Evolutionary conservation across 257 asterid genomes (phyloP), one percentile per base, ranked within the genome.

Genomic region (Anisodus acutangulus): DNA sequence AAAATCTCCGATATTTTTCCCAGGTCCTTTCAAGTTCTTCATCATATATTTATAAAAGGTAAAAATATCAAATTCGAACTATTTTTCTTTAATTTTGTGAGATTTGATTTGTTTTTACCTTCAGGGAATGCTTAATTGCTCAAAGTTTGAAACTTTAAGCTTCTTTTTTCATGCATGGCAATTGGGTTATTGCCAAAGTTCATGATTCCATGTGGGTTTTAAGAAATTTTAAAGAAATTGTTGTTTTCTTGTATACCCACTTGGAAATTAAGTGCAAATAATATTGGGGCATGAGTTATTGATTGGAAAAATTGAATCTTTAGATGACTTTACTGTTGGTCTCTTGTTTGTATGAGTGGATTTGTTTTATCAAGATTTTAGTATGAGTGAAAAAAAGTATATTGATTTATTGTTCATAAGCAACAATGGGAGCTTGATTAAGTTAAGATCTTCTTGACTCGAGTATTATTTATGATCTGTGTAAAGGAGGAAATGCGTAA

Each of bases 111-210:
- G 0, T 51, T 6, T 74, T 49, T 11, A 76, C 47, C 22, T 49
- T 74, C 37, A 71, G 39, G n/a, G 17, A 17, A 43, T 9, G 26
- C 58, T 45, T 51, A 51, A 51, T 76, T 76, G 63, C 47, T 49
- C 81, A 26, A 76, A 76, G 81, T 51, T 76, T 51, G 63, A 76
- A 76, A 11, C 81, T 51, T 76, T 76, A 76, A 74, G 58, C 22
- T 51, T 76, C 10, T 49, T 22, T 49, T 74, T 59, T 49, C 62
- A 11, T 74, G 81, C 9, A 74, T 74, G 39, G 0, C 43, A 74
- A 22, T 5, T 74, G 80, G 80, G 41, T 74, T 74, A 22, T 74
- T 74, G 60, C n/a, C 10, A 12, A 1, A 74, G 13, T 76, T 76
- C 81, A 76, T 3, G 63, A 76, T 76, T 76, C 10, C 8, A 51